phyloP scores from a whole-genome alignment of 306 rosid genomes.

The Vigna mungo region DNA sequence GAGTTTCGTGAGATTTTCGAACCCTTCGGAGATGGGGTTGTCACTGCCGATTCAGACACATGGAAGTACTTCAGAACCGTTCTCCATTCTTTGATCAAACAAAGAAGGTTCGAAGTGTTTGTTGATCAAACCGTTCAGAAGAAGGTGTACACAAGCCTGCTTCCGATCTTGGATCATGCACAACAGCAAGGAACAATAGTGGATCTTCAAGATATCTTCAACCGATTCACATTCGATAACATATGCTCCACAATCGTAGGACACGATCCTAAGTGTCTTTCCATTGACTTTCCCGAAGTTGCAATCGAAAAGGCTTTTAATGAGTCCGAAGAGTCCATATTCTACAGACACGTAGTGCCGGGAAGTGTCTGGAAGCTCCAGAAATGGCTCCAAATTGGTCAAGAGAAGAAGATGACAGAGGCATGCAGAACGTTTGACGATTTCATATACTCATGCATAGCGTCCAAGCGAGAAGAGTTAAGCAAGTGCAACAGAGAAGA shows the following conservation, averaged over 20 bases:
- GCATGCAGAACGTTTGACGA: constrained; percentile 45
- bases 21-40: constrained; percentile 52
- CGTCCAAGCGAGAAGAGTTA: constrained; percentile 42
- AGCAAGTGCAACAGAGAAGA: neutral
- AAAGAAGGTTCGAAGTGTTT: constrained; percentile 10
- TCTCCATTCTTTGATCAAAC: constrained; percentile 32
- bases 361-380: constrained; percentile 52
- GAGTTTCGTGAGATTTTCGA: constrained; percentile 46
- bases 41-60: constrained; percentile 41
- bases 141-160: constrained; percentile 34
- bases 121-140: constrained; percentile 31
- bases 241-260: constrained; percentile 49
- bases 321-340: constrained; percentile 34
- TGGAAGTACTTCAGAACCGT: constrained; percentile 45
- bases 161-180: constrained; percentile 38
- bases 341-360: constrained; percentile 47
- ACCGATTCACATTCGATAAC: constrained; percentile 47
- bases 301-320: constrained; percentile 48
- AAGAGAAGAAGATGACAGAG: constrained; percentile 42
- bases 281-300: constrained; percentile 47
- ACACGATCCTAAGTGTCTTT: constrained; percentile 49
- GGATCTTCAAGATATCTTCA: constrained; percentile 55
- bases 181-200: constrained; percentile 3
- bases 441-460: constrained; percentile 43
- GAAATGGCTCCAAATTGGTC: constrained; percentile 53